Evolutionary conservation across 2,329 filamentous ascomycete genomes (phyloP).

Genomic region (Pseudogymnoascus sp.): DNA sequence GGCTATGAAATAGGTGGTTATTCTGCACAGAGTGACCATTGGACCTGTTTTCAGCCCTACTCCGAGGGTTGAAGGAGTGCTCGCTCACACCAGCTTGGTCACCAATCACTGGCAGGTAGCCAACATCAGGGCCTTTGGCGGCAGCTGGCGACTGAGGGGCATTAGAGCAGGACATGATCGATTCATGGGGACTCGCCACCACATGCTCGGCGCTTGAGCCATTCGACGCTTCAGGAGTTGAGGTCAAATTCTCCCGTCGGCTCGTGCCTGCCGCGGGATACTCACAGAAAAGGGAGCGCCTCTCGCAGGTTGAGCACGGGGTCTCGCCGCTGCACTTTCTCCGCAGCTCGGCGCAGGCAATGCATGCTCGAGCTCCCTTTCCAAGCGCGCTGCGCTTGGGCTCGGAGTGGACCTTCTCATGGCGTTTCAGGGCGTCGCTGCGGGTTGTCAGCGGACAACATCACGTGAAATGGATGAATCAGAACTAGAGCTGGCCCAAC

Average conservation of each 20-base stretch:
- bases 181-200: constrained; percentile 10
- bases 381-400: constrained; percentile 19
- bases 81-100: not conserved
- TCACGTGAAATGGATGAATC: constrained; percentile 1
- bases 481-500: not conserved
- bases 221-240: not conserved
- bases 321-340: constrained; percentile 20
- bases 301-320: constrained; percentile 19
- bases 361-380: constrained; percentile 20
- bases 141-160: not conserved
- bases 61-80: not conserved
- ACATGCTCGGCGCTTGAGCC: not conserved
- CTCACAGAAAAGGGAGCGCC: constrained; percentile 18
- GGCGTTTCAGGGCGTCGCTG: constrained; percentile 23
- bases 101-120: not conserved
- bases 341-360: constrained; percentile 19
- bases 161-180: constrained; percentile 15
- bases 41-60: not conserved
- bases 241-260: not conserved
- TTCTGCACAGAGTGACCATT: not conserved
- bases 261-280: constrained; percentile 15
- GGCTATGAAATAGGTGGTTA: not conserved
- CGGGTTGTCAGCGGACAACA: not conserved
- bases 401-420: constrained; percentile 22
- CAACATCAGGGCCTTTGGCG: not conserved